Evolutionary conservation across 2,329 filamentous ascomycete genomes (phyloP).

Genomic region (Alternaria solani): DNA sequence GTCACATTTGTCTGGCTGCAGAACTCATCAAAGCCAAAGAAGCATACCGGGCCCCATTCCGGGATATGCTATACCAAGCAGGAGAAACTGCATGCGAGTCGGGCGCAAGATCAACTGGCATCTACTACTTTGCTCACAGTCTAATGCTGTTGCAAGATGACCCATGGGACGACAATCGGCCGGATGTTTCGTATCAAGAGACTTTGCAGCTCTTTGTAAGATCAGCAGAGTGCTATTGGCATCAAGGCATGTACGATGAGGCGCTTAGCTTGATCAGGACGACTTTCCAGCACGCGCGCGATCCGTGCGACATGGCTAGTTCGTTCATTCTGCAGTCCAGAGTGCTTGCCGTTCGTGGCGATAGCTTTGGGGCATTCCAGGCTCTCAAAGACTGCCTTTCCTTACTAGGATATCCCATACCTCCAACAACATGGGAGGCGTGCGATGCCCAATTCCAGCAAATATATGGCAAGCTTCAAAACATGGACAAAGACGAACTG

Average conservation of each 20-base stretch:
- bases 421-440: constrained; percentile 73
- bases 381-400: constrained; percentile 73
- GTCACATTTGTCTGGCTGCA: constrained; percentile 81
- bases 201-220: constrained; percentile 76
- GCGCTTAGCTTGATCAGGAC: constrained; percentile 73
- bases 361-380: constrained; percentile 72
- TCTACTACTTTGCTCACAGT: constrained; percentile 81
- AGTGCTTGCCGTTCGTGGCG: constrained; percentile 76
- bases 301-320: constrained; percentile 79
- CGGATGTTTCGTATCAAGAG: constrained; percentile 85
- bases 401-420: constrained; percentile 70
- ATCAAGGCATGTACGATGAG: constrained; percentile 74
- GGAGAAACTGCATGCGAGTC: constrained; percentile 81
- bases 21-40: constrained; percentile 76
- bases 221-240: constrained; percentile 83
- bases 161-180: constrained; percentile 74
- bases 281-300: constrained; percentile 74
- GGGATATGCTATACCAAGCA: constrained; percentile 79
- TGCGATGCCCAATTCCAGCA: constrained; percentile 79
- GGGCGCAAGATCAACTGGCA: constrained; percentile 80
- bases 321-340: constrained; percentile 85
- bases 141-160: constrained; percentile 79
- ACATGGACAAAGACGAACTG: constrained; percentile 62
- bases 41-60: constrained; percentile 68
- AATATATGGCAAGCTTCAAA: constrained; percentile 41